Evolutionary conservation across 495 filamentous ascomycete species (phyloP).

Genomic region (Cladorrhinum samala): DNA sequence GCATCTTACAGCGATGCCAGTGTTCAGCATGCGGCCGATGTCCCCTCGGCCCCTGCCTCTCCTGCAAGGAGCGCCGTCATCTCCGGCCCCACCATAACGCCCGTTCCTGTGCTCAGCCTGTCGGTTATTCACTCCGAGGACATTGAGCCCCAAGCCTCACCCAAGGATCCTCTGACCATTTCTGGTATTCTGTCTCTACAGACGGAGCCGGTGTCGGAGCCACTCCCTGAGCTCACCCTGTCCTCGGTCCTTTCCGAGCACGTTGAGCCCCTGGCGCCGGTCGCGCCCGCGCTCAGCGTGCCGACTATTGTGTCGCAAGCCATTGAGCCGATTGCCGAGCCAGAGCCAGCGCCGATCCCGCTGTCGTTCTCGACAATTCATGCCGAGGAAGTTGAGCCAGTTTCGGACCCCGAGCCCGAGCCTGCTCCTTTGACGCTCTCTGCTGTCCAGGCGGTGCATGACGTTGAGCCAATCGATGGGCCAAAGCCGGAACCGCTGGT

Average conservation of each 20-base stretch:
- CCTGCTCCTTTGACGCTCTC: neutral
- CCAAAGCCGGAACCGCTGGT: neutral
- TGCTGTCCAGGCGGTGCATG: neutral
- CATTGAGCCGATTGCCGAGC: conserved; percentile 9
- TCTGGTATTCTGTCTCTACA: conserved; percentile 14
- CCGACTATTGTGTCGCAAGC: conserved; percentile 9
- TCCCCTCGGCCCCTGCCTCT: conserved; percentile 40
- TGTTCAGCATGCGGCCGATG: conserved; percentile 34
- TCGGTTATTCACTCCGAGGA: conserved; percentile 24
- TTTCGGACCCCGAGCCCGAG: neutral
- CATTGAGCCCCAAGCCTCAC: conserved; percentile 24
- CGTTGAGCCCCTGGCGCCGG: conserved; percentile 16
- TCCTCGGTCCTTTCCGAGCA: conserved; percentile 16
- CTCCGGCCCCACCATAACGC: conserved; percentile 13
- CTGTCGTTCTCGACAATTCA: conserved; percentile 5
- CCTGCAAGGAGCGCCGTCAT: conserved; percentile 17
- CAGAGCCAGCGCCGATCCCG: neutral
- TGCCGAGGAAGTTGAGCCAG: conserved; percentile 3
- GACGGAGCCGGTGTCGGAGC: conserved; percentile 12
- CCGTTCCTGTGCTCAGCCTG: conserved; percentile 21
- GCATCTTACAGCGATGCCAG: conserved; percentile 37
- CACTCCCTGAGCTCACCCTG: conserved; percentile 7
- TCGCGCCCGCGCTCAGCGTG: conserved; percentile 17
- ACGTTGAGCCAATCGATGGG: conserved; percentile 7
- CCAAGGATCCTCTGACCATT: conserved; percentile 7